Base-by-base conservation (phyloP, 2,329 filamentous ascomycete genomes). In the Trichoderma aggressivum region DNA sequence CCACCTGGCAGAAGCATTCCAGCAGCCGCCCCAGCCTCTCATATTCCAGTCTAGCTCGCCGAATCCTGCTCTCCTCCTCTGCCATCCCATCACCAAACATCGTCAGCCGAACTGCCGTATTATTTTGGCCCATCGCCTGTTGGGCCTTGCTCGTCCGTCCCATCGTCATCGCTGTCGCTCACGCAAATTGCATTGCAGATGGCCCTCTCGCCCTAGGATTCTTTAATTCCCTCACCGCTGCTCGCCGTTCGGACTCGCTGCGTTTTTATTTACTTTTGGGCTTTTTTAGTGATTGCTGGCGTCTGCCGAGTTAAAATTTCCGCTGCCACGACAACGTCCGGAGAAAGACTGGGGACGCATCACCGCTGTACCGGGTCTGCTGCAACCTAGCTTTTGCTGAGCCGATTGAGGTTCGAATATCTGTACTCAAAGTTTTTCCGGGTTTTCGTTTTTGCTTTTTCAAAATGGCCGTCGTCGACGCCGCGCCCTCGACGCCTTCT, bases 401-500 rank as follows among this genome's bases (percentile, higher is more conserved):
- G 30, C 11, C 28, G 30, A 50, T 59, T 60, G 32, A 24, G 26
- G 55, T 47, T 53, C 59, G 1, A 61, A 36, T 28, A 69, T 69
- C 28, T 61, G 39, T 69, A 53, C n/a, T 28, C 43, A 65, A 59
- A 47, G 66, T 66, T 65, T 36, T 70, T 47, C 67, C 66, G 55
- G 59, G n/a, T 32, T 34, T 64, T 50, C 36, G n/a, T 47, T 47
- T 24, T 43, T n/a, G 16, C 4, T 1, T 6, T 32, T 36, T 75
- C 75, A 78, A 66, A 10, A 81, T 81, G 79, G 75, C 75, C 61
- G 75, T 75, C 64, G 72, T 71, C 66, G 74, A 74, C 55, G 72
- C 73, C 61, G 73, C 75, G 70, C 76, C 86, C 68, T 80, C 84
- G 66, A 92, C 91, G 56, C 90, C 91, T 74, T 87, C 90, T 64